A percentile compares a stretch with the other conserved stretches of the same genome.
Evolutionary conservation across 768 basidiomycete species (phyloP).

Genomic region (Chiua virens): DNA sequence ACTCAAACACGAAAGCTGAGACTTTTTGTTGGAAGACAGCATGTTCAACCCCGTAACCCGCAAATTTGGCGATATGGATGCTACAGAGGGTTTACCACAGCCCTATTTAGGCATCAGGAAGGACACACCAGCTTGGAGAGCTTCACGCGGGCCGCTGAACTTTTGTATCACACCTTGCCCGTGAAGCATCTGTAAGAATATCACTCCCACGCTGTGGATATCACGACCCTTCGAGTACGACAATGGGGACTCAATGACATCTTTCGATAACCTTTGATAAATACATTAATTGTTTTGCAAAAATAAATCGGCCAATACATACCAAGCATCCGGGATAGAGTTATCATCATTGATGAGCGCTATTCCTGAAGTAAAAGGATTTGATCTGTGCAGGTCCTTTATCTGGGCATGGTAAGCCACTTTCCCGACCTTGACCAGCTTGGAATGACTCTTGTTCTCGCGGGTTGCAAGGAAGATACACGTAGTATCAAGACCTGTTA

Average conservation of each 20-base stretch:
- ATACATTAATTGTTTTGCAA: neutral
- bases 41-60: slow-evolving; percentile 56
- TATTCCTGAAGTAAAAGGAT: slow-evolving; percentile 56
- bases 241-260: slow-evolving; percentile 77
- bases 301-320: neutral
- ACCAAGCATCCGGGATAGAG: slow-evolving; percentile 33
- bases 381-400: slow-evolving; percentile 81
- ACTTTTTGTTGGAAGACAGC: slow-evolving; percentile 59
- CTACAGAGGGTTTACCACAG: slow-evolving; percentile 32
- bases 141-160: slow-evolving; percentile 55
- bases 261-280: slow-evolving; percentile 63
- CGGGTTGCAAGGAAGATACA: slow-evolving; percentile 61
- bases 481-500: slow-evolving; percentile 53
- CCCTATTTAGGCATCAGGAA: neutral
- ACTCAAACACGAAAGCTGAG: slow-evolving; percentile 52
- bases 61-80: slow-evolving; percentile 50
- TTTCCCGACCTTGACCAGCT: slow-evolving; percentile 72
- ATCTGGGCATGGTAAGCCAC: slow-evolving; percentile 71
- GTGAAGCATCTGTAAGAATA: slow-evolving; percentile 83
- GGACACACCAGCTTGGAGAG: slow-evolving; percentile 51
- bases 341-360: slow-evolving; percentile 15
- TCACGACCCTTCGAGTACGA: slow-evolving; percentile 77
- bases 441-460: slow-evolving; percentile 52
- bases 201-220: slow-evolving; percentile 77
- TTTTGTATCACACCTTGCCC: slow-evolving; percentile 65